Conservation (phyloP, 2,329 filamentous ascomycete genomes). For the Cercospora brassicicola region DNA sequence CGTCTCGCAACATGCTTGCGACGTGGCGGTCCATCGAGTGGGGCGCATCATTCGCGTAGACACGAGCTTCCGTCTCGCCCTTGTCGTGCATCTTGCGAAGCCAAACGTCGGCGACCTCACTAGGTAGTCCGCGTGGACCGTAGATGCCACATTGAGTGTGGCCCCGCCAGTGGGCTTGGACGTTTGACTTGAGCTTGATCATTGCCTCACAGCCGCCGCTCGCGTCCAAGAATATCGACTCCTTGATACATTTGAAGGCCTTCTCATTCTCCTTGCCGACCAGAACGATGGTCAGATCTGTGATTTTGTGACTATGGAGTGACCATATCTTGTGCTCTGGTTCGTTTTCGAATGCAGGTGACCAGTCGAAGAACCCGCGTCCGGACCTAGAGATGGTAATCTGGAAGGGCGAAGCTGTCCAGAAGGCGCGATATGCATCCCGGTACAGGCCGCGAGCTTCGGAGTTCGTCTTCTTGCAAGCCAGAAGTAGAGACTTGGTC, state of each 20-base stretch:
- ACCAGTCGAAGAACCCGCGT: too few species aligned
- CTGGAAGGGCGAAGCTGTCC: neutral
- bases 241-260: neutral
- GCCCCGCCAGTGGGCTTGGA: neutral
- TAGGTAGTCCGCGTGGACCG: neutral
- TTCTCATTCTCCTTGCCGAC: neutral
- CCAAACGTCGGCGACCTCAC: neutral
- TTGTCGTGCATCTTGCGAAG: neutral
- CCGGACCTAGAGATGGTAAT: too few species aligned
- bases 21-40: too few species aligned
- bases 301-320: too few species aligned
- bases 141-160: neutral
- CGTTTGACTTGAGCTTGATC: neutral
- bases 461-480: neutral
- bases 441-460: constrained; percentile 2
- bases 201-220: neutral
- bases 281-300: neutral
- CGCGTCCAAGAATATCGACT: neutral
- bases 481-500: constrained; percentile 1
- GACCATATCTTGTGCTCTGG: too few species aligned
- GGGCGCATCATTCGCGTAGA: neutral
- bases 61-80: neutral
- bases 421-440: constrained; percentile 1
- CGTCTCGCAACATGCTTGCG: neutral
- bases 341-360: too few species aligned